A percentile compares a stretch with the other conserved stretches of the same genome.
Conservation (phyloP, 1,284 basidiomycete genomes). For the Ceratobasidium sp. region DNA sequence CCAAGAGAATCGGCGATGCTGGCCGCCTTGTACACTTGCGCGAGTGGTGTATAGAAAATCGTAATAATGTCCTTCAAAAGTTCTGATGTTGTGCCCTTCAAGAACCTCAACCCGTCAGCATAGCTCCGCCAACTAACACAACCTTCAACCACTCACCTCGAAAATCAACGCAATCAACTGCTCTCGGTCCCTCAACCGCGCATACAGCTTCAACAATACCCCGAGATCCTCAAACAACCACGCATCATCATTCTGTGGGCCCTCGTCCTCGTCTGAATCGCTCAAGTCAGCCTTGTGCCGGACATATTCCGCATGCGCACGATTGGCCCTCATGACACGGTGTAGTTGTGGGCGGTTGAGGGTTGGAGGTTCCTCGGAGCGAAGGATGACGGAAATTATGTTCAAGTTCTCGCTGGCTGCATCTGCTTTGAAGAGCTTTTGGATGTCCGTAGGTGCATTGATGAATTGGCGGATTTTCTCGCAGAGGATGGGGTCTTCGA, state of each 20-base stretch:
- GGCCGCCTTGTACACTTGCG: conserved; percentile 97
- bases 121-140: neutral
- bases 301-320: conserved; percentile 82
- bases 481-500: conserved; percentile 89
- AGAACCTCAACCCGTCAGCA: conserved; percentile 11
- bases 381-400: conserved; percentile 85
- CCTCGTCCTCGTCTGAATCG: conserved; percentile 93
- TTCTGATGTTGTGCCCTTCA: conserved; percentile 92
- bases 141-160: conserved; percentile 72
- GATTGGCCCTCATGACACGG: conserved; percentile 79
- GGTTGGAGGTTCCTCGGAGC: conserved; percentile 81
- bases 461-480: conserved; percentile 91
- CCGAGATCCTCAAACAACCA: conserved; percentile 95
- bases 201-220: conserved; percentile 82
- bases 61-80: conserved; percentile 98
- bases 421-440: conserved; percentile 83
- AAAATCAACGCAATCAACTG: conserved; percentile 95
- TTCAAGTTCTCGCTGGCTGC: conserved; percentile 86
- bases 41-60: conserved; percentile 98
- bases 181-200: conserved; percentile 88
- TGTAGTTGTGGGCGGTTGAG: conserved; percentile 83
- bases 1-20: conserved; percentile 95
- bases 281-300: conserved; percentile 71
- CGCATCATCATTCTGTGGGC: conserved; percentile 91
- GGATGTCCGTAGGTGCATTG: conserved; percentile 88